Conservation (phyloP, 2,329 filamentous ascomycete species). For the Leptographium radiaticola region DNA sequence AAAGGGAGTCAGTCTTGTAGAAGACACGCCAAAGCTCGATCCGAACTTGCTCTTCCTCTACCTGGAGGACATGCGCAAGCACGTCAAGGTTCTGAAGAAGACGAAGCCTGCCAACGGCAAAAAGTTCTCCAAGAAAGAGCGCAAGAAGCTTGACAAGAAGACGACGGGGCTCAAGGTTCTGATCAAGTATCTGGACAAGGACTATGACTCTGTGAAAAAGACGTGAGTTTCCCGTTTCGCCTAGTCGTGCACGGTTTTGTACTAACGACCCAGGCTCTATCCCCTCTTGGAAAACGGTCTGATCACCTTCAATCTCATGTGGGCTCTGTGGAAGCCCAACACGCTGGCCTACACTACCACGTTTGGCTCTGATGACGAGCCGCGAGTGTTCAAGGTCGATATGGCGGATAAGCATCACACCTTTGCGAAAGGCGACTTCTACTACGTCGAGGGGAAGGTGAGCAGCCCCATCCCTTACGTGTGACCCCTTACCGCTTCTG, state of each 20-base stretch:
- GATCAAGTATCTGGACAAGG: slow-evolving; percentile 36
- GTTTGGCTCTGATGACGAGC: slow-evolving; percentile 64
- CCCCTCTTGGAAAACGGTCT: slow-evolving; percentile 69
- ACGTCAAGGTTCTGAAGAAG: slow-evolving; percentile 52
- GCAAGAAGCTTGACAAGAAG: slow-evolving; percentile 44
- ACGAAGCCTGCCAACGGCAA: slow-evolving; percentile 33
- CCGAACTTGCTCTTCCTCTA: slow-evolving; percentile 65
- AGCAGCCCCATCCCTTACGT: background rate
- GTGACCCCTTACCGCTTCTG: background rate
- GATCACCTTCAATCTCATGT: slow-evolving; percentile 79
- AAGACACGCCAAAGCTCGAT: slow-evolving; percentile 62
- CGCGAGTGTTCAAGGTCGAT: slow-evolving; percentile 72
- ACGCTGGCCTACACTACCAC: slow-evolving; percentile 66
- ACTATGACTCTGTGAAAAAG: slow-evolving; percentile 67
- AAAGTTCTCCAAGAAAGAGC: slow-evolving; percentile 47
- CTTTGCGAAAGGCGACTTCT: slow-evolving; percentile 62
- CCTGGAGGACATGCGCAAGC: slow-evolving; percentile 58
- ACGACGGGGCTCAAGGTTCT: slow-evolving; percentile 52
- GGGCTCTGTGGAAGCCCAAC: slow-evolving; percentile 82
- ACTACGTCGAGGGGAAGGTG: slow-evolving; percentile 56
- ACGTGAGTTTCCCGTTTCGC: slow-evolving; percentile 17
- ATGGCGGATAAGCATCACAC: slow-evolving; percentile 56
- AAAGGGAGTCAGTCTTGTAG: slow-evolving; percentile 67
- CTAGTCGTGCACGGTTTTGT: background rate
- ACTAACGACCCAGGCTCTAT: slow-evolving; percentile 42